phyloP scores from a whole-genome alignment of 768 basidiomycete genomes.

The Russula olivacea region DNA sequence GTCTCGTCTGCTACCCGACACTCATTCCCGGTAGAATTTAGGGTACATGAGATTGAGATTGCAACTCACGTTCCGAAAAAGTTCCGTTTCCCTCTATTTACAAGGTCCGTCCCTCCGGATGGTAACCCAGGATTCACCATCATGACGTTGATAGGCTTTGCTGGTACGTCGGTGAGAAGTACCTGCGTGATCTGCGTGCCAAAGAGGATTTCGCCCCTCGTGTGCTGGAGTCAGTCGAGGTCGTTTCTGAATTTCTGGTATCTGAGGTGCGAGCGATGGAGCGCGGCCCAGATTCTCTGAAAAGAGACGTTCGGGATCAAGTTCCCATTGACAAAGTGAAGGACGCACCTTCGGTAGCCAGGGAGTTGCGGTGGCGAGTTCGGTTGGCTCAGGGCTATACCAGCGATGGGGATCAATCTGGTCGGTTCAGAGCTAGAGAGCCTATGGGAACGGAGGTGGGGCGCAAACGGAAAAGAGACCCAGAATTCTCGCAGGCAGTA shows the following conservation, averaged over 20 bases:
- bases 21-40: conserved; percentile 54
- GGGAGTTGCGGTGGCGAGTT: conserved; percentile 83
- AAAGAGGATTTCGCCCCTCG: conserved; percentile 49
- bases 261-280: conserved; percentile 70
- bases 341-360: conserved; percentile 72
- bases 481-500: conserved; percentile 22
- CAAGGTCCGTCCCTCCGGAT: conserved; percentile 24
- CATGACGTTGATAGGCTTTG: conserved; percentile 50
- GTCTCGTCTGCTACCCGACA: not conserved
- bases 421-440: conserved; percentile 31
- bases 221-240: conserved; percentile 62
- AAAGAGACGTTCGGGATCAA: conserved; percentile 74
- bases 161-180: conserved; percentile 87
- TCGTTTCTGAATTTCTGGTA: conserved; percentile 74
- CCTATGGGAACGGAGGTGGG: conserved; percentile 26
- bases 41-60: conserved; percentile 87
- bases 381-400: conserved; percentile 52
- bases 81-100: conserved; percentile 30
- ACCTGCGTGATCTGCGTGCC: conserved; percentile 63
- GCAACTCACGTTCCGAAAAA: conserved; percentile 83
- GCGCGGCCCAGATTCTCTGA: conserved; percentile 58
- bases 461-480: conserved; percentile 30
- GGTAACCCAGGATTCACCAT: not conserved
- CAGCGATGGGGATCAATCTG: conserved; percentile 62
- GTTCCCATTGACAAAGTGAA: conserved; percentile 77